A percentile compares a stretch with the other conserved stretches of the same genome.
These are phyloP conservation scores for Ploettnerulaceae sp. DNA, from an alignment of 2,329 filamentous ascomycete species.

Conservation along the genomic window DNA sequence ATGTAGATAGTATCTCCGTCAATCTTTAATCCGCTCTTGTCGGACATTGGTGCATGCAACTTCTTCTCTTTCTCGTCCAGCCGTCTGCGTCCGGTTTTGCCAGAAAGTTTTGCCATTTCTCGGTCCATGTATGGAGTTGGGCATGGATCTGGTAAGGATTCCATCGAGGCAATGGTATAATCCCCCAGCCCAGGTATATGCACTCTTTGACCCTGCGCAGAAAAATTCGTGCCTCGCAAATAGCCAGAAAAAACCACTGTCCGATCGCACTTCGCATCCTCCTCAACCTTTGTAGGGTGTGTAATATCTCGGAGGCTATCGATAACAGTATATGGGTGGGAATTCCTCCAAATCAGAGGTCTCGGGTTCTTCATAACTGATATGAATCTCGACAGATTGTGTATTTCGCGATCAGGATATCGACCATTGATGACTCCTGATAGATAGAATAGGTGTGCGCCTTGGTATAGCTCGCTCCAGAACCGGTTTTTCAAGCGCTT, in stretches of 20 bases:
- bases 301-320: constrained; percentile 96
- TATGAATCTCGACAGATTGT: constrained; percentile 91
- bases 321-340: constrained; percentile 87
- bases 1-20: constrained; percentile 97
- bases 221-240: constrained; percentile 89
- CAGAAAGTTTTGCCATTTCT: constrained; percentile 75
- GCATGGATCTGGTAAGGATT: constrained; percentile 87
- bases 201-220: constrained; percentile 76
- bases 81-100: constrained; percentile 73
- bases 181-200: constrained; percentile 93
- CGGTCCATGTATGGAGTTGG: constrained; percentile 90
- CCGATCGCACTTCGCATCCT: constrained; percentile 83
- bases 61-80: constrained; percentile 96
- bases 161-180: constrained; percentile 75
- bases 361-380: constrained; percentile 99
- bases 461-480: constrained; percentile 96
- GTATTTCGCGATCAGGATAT: constrained; percentile 93
- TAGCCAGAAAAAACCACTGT: constrained; percentile 91
- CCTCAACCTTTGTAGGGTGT: constrained; percentile 84
- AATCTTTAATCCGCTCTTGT: constrained; percentile 91
- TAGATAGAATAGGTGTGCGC: constrained; percentile 94
- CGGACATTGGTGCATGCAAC: constrained; percentile 95
- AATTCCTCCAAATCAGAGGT: constrained; percentile 93
- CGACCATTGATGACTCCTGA: constrained; percentile 94
- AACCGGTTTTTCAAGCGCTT: constrained; percentile 93